Evolutionary conservation across 441 rosid species (phyloP).

Genomic region (Erodium trifolium): DNA sequence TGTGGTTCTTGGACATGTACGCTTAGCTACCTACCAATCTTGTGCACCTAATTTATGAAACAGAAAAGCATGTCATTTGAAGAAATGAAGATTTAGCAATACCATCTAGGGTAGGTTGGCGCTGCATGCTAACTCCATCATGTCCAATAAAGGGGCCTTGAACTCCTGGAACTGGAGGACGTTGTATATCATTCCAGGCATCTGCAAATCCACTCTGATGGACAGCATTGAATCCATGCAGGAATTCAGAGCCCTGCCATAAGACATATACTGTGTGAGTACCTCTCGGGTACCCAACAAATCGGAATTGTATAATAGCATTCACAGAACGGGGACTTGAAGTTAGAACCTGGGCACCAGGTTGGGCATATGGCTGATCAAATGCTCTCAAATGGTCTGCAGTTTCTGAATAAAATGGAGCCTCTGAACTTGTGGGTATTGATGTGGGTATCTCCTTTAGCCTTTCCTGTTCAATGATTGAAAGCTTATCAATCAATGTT

Average conservation of each 20-base stretch:
- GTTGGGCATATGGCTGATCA: constrained; percentile 49
- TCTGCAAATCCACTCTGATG: constrained; percentile 60
- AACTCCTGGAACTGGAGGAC: constrained; percentile 12
- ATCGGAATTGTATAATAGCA: neutral
- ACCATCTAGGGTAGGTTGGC: constrained; percentile 66
- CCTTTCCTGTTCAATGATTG: constrained; percentile 50
- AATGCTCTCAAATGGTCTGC: constrained; percentile 45
- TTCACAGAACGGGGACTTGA: neutral
- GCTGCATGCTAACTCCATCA: constrained; percentile 25
- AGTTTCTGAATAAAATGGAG: constrained; percentile 41
- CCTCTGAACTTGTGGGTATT: constrained; percentile 33
- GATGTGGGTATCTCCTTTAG: constrained; percentile 70
- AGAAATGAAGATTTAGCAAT: constrained; percentile 10
- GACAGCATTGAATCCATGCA: constrained; percentile 50
- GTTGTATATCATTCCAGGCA: constrained; percentile 83
- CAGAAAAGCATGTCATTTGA: neutral
- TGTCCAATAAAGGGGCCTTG: constrained; percentile 29
- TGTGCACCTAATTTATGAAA: neutral
- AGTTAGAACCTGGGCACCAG: constrained; percentile 57
- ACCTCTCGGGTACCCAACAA: neutral
- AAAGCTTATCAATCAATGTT: constrained; percentile 2
- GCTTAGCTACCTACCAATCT: neutral
- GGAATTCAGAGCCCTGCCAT: constrained; percentile 64
- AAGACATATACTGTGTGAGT: neutral
- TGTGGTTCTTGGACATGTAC: neutral